A percentile compares a stretch with the other conserved stretches of the same genome.
Evolutionary conservation across 257 asterid species (phyloP).

Genomic region (Cinchona pubescens): DNA sequence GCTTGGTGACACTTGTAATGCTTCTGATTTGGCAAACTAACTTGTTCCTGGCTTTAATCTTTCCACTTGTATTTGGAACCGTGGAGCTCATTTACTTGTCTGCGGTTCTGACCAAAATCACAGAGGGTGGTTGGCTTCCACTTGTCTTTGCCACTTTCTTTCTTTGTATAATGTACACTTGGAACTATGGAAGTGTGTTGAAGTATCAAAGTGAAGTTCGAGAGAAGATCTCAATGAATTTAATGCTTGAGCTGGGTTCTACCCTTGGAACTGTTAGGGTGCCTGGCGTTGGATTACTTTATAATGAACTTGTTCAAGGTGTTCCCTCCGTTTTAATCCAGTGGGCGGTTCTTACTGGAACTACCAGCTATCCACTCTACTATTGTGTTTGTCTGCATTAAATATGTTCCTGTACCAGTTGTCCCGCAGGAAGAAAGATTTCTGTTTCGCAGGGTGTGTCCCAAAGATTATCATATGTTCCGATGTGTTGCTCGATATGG

Average conservation of each 20-base stretch:
- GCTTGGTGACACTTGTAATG: slow-evolving; percentile 85
- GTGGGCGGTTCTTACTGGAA: slow-evolving; percentile 65
- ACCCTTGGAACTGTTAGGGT: slow-evolving; percentile 76
- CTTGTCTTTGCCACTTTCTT: slow-evolving; percentile 72
- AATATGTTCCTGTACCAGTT: slow-evolving; percentile 76
- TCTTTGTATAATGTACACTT: slow-evolving; percentile 74
- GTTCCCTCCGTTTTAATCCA: slow-evolving; percentile 87
- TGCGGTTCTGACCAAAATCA: slow-evolving; percentile 74
- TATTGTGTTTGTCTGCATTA: slow-evolving; percentile 82
- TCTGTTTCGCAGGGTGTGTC: slow-evolving; percentile 74
- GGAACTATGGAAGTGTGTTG: slow-evolving; percentile 91
- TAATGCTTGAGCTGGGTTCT: slow-evolving; percentile 76
- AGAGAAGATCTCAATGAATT: slow-evolving; percentile 70
- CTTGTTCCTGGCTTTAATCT: slow-evolving; percentile 57
- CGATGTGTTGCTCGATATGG: slow-evolving; percentile 93
- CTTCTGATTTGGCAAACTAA: slow-evolving; percentile 86
- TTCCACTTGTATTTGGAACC: slow-evolving; percentile 69
- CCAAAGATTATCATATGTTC: slow-evolving; percentile 90
- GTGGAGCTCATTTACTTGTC: slow-evolving; percentile 78
- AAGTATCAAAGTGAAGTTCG: slow-evolving; percentile 85
- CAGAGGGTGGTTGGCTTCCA: slow-evolving; percentile 98
- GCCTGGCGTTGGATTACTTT: slow-evolving; percentile 85
- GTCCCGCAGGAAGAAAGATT: slow-evolving; percentile 93
- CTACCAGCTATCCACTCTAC: slow-evolving; percentile 92
- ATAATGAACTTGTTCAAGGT: slow-evolving; percentile 90